Evolutionary conservation across 108 stramenopile species (phyloP).

Genomic region (Phaeodactylum tricornutum): DNA sequence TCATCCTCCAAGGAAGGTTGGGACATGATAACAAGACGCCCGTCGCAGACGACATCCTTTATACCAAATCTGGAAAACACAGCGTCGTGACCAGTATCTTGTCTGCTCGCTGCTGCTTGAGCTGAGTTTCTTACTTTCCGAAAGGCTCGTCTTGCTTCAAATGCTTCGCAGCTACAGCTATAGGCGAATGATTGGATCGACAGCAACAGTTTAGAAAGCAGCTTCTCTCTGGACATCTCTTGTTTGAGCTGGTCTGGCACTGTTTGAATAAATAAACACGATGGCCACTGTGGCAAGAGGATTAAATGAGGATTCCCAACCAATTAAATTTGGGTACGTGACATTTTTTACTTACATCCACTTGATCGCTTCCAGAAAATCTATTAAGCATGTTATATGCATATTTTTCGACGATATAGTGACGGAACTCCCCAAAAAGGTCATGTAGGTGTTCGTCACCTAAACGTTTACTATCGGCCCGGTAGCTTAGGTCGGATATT

Average conservation of each 20-base stretch:
- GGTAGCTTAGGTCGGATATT: slow-evolving; percentile 50
- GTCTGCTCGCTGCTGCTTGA: slow-evolving; percentile 12
- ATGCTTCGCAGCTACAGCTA: slow-evolving; percentile 61
- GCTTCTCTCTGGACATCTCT: slow-evolving; percentile 73
- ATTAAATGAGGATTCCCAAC: not conserved
- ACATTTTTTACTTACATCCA: slow-evolving; percentile 62
- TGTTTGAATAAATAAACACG: slow-evolving; percentile 51
- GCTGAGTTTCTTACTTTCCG: slow-evolving; percentile 12
- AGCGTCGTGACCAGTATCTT: slow-evolving; percentile 12
- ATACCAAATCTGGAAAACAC: slow-evolving; percentile 68
- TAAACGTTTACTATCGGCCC: slow-evolving; percentile 65
- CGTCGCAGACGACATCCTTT: slow-evolving; percentile 23
- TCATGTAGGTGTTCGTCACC: slow-evolving; percentile 52
- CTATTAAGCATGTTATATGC: slow-evolving; percentile 52
- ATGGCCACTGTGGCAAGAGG: slow-evolving; percentile 84
- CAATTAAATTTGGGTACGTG: not conserved
- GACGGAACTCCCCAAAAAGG: slow-evolving; percentile 77
- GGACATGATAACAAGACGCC: slow-evolving; percentile 50
- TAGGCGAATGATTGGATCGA: slow-evolving; percentile 74
- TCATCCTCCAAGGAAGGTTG: slow-evolving; percentile 39
- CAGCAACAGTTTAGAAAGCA: slow-evolving; percentile 62
- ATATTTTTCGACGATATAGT: slow-evolving; percentile 68
- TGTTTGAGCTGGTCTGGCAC: slow-evolving; percentile 55
- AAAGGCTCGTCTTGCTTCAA: slow-evolving; percentile 43
- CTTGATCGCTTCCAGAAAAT: slow-evolving; percentile 38